phyloP scores from a whole-genome alignment of 164 flowering plant species.

The Hamamelis virginiana region DNA sequence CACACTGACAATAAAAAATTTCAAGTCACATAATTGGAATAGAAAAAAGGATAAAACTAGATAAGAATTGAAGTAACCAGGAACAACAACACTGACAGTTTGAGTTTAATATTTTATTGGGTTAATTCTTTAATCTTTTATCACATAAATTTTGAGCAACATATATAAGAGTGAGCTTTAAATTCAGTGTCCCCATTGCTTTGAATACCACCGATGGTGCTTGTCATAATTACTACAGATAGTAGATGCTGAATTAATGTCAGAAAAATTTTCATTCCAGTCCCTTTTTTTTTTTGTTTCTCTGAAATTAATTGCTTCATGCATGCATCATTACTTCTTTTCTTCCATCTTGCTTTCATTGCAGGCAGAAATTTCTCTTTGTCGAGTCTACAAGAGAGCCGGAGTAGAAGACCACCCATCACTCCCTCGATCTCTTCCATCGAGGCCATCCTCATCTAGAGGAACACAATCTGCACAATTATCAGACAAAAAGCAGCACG shows the following conservation, averaged over 20 bases:
- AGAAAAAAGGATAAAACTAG: too few relatives aligned
- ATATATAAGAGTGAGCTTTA: not conserved
- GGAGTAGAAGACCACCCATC: constrained; percentile 86
- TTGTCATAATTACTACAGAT: not conserved
- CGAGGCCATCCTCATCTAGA: constrained; percentile 20
- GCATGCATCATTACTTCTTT: not conserved
- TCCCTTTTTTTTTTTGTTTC: too few relatives aligned
- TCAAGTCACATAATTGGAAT: too few relatives aligned
- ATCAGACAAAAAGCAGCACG: not conserved
- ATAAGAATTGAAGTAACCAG: too few relatives aligned
- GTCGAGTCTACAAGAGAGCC: constrained; percentile 90
- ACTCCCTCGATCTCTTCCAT: constrained; percentile 49
- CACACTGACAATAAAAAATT: too few relatives aligned
- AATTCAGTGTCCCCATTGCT: not conserved
- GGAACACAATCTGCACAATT: constrained; percentile 41
- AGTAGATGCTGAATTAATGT: too few relatives aligned
- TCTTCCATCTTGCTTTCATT: not conserved
- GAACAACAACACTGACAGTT: too few relatives aligned
- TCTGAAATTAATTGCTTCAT: not conserved
- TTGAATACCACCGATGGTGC: not conserved
- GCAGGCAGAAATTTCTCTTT: constrained; percentile 87
- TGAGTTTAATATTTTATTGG: not conserved
- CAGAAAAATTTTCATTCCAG: constrained; percentile 1
- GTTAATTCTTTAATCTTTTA: not conserved
- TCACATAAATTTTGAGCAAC: not conserved